Conservation (phyloP, 1,139 yeast species). For the Scheffersomyces insectosa region DNA sequence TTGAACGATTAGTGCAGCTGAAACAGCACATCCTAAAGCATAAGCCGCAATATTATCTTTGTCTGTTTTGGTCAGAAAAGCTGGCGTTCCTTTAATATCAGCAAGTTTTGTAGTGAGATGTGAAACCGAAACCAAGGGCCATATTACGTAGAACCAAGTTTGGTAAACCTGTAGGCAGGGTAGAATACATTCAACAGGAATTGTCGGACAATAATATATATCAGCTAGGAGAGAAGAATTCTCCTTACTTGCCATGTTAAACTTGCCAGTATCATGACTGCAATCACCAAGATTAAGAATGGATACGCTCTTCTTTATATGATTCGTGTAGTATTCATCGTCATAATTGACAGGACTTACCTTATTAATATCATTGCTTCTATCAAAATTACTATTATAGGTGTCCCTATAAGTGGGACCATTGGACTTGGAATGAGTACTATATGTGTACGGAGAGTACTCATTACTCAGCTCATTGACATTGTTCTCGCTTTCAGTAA, state of each 20-base stretch:
- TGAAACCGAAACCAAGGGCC: slow-evolving; percentile 42
- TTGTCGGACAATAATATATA: slow-evolving; percentile 3
- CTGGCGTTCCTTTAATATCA: slow-evolving; percentile 3
- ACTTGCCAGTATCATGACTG: too few species aligned
- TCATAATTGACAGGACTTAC: too few species aligned
- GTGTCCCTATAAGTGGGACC: too few species aligned
- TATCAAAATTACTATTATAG: neutral
- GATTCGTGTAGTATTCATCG: too few species aligned
- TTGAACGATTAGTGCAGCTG: slow-evolving; percentile 40
- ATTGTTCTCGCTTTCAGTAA: neutral
- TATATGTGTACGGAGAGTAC: too few species aligned
- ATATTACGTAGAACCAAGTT: slow-evolving; percentile 44
- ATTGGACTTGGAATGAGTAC: neutral
- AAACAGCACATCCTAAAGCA: slow-evolving; percentile 35
- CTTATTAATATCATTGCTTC: slow-evolving; percentile 13
- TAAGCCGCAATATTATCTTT: slow-evolving; percentile 28
- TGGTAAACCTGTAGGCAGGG: slow-evolving; percentile 40
- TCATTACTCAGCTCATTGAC: neutral
- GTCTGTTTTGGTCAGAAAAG: slow-evolving; percentile 5
- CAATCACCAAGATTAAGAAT: too few species aligned
- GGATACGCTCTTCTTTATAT: neutral
- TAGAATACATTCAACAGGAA: slow-evolving; percentile 15
- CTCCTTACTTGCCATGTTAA: too few species aligned
- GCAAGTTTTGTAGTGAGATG: slow-evolving; percentile 26
- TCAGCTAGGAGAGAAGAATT: neutral